Evolutionary conservation across 2,329 filamentous ascomycete species (phyloP).

Genomic region (Ophiostoma quercus): DNA sequence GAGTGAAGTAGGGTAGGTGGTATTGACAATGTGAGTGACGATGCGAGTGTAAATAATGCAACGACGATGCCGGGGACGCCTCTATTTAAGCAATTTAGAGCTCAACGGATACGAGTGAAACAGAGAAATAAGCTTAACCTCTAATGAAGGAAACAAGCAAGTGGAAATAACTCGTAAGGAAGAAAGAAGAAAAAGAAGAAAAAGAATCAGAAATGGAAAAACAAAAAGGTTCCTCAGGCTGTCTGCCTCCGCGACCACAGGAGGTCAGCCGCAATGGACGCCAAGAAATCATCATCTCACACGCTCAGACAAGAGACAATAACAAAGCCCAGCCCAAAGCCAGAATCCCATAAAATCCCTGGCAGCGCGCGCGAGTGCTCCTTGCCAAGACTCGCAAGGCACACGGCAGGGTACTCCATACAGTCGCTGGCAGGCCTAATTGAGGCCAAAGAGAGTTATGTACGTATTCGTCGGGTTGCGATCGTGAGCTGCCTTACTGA

Average conservation of each 20-base stretch:
- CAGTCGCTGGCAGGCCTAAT: not conserved
- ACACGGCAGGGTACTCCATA: not conserved
- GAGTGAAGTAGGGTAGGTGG: not conserved
- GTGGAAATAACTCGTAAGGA: not conserved
- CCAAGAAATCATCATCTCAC: not conserved
- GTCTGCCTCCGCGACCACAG: not conserved
- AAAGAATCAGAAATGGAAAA: not conserved
- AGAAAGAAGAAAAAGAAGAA: not conserved
- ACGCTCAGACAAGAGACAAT: not conserved
- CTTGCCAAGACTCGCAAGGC: slow-evolving; percentile 15
- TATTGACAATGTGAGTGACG: not conserved
- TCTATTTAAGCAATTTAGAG: not conserved
- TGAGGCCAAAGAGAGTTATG: not conserved
- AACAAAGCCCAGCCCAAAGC: not conserved
- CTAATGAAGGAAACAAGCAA: not conserved
- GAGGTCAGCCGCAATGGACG: slow-evolving; percentile 6
- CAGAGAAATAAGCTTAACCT: slow-evolving; percentile 4
- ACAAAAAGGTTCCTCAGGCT: not conserved
- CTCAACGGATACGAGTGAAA: not conserved
- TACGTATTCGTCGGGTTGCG: not conserved
- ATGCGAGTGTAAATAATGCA: not conserved
- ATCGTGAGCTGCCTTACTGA: not conserved
- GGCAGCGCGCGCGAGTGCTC: not conserved
- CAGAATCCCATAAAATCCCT: not conserved
- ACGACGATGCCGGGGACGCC: not conserved